Conservation (phyloP, 2,329 filamentous ascomycete species). For the Trichoderma atrobrunneum region DNA sequence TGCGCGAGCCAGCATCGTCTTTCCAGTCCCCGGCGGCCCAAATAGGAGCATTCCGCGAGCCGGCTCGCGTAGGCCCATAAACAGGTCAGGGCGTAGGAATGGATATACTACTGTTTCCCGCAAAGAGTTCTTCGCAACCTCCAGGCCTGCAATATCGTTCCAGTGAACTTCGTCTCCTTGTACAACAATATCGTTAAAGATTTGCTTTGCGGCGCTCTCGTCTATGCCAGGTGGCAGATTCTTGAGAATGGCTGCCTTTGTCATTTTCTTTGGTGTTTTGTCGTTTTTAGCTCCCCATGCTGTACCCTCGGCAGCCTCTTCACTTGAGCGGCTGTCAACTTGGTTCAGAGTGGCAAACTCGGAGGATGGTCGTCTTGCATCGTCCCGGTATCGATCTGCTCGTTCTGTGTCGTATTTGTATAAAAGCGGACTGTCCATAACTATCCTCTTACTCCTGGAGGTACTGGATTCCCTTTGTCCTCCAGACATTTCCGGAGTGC, state of each 20-base stretch:
- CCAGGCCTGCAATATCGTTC: conserved; percentile 87
- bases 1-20: conserved; percentile 91
- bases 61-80: conserved; percentile 91
- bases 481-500: neutral
- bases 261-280: conserved; percentile 55
- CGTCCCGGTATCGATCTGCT: neutral
- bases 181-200: conserved; percentile 93
- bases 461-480: neutral
- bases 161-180: conserved; percentile 93
- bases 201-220: conserved; percentile 77
- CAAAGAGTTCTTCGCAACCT: conserved; percentile 84
- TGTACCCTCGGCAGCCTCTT: conserved; percentile 35
- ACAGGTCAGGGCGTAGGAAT: conserved; percentile 89
- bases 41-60: conserved; percentile 94
- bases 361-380: neutral
- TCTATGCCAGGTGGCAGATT: conserved; percentile 81
- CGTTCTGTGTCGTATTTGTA: neutral
- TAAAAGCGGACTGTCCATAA: neutral
- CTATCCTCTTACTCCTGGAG: neutral
- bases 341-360: neutral
- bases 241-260: conserved; percentile 65
- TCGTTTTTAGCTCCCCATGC: conserved; percentile 25
- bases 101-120: conserved; percentile 97
- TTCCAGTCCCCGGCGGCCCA: conserved; percentile 94
- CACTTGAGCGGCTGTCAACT: conserved; percentile 45